Percentiles rank a stretch among this genome's conserved stretches.
Evolutionary conservation across 805 yeast genomes (phyloP).

Genomic region (Ogataea nonfermentans): DNA sequence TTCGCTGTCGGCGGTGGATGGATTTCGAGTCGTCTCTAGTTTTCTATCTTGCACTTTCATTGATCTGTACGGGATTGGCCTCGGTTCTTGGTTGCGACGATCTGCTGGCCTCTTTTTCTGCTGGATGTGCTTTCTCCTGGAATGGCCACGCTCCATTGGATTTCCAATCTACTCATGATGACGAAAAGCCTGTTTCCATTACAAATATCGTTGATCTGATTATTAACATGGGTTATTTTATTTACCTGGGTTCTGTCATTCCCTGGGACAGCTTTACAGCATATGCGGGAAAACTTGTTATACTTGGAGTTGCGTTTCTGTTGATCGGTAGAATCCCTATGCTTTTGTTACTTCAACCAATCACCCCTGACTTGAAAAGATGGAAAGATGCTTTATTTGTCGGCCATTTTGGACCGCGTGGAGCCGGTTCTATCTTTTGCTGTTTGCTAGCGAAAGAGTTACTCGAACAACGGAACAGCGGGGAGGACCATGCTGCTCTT

Average conservation of each 20-base stretch:
- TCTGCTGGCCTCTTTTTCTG: constrained; percentile 82
- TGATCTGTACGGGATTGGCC: constrained; percentile 87
- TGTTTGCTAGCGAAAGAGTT: constrained; percentile 72
- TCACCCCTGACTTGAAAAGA: constrained; percentile 82
- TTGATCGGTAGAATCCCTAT: constrained; percentile 82
- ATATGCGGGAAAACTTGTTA: constrained; percentile 73
- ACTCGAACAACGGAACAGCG: constrained; percentile 18
- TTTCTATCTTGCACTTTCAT: constrained; percentile 75
- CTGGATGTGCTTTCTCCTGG: constrained; percentile 94
- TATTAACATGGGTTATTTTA: constrained; percentile 80
- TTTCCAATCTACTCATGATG: constrained; percentile 34
- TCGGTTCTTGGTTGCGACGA: constrained; percentile 88
- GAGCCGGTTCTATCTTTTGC: constrained; percentile 90
- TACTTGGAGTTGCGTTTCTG: constrained; percentile 71
- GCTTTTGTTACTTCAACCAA: constrained; percentile 66
- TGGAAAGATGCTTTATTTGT: constrained; percentile 95
- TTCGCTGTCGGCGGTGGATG: constrained; percentile 65
- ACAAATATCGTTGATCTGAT: constrained; percentile 87
- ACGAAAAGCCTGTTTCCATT: constrained; percentile 52
- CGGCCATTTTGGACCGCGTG: constrained; percentile 96
- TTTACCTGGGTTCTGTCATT: constrained; percentile 85
- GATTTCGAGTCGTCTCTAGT: constrained; percentile 89
- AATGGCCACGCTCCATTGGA: constrained; percentile 51
- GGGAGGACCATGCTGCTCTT: constrained; percentile 11
- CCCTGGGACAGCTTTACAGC: constrained; percentile 84